Percentiles rank a stretch among this genome's conserved stretches.
These are phyloP conservation scores for Haematococcus lacustris DNA, from an alignment of 139 green algal species.

Conservation along the genomic window DNA sequence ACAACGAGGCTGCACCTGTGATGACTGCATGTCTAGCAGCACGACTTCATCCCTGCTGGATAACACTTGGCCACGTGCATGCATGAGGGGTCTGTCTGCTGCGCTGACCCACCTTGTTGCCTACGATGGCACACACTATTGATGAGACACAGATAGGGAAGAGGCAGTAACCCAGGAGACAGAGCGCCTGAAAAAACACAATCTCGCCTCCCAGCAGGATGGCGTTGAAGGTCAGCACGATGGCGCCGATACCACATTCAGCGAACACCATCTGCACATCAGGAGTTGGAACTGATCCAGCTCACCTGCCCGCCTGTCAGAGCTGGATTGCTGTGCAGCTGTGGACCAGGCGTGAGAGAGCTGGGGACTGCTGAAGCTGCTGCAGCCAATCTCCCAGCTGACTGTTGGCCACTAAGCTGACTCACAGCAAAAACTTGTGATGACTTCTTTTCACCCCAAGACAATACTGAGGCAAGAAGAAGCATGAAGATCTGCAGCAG, in stretches of 20 bases:
- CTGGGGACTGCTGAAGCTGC: too few relatives aligned
- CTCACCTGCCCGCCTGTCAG: too few relatives aligned
- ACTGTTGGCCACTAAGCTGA: neutral
- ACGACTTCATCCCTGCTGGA: too few relatives aligned
- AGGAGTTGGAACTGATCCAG: neutral
- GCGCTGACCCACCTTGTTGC: conserved; percentile 13
- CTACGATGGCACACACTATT: conserved; percentile 48
- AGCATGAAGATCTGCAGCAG: conserved; percentile 72
- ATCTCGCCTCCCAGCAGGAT: conserved; percentile 94
- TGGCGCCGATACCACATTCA: conserved; percentile 72
- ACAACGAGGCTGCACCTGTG: too few relatives aligned
- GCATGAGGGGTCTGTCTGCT: too few relatives aligned
- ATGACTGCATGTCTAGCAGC: too few relatives aligned
- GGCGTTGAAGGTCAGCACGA: conserved; percentile 93
- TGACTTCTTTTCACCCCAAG: conserved; percentile 47
- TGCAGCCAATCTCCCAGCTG: too few relatives aligned
- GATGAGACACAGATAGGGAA: conserved; percentile 87
- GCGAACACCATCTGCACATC: conserved; percentile 86
- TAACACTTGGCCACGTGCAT: too few relatives aligned
- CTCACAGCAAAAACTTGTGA: conserved; percentile 73
- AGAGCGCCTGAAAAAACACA: conserved; percentile 80
- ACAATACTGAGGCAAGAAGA: conserved; percentile 64
- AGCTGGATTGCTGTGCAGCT: too few relatives aligned
- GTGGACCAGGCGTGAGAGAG: too few relatives aligned
- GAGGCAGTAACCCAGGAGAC: conserved; percentile 96